These are phyloP conservation scores for rapeseed (Brassica napus) DNA, from an alignment of 345 rosid genomes.

Conservation along the genomic window Da-Ae NC_063449.1:30243501-30244000, in stretches of 20 bases:
- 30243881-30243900: constrained; percentile 85
- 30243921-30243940: constrained; percentile 78
- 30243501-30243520: constrained; percentile 86
- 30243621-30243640: constrained; percentile 86
- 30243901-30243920: constrained; percentile 79
- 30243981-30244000: background rate
- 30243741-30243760: constrained; percentile 76
- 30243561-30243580: constrained; percentile 84
- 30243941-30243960: constrained; percentile 92
- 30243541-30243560: constrained; percentile 79
- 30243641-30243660: constrained; percentile 96
- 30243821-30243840: constrained; percentile 89
- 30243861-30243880: constrained; percentile 79
- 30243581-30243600: constrained; percentile 89
- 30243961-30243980: background rate
- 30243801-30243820: constrained; percentile 81
- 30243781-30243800: constrained; percentile 83
- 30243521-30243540: constrained; percentile 98
- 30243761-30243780: constrained; percentile 90
- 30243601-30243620: constrained; percentile 83
- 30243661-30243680: constrained; percentile 72
- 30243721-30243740: constrained; percentile 80
- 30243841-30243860: constrained; percentile 64
- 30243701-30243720: constrained; percentile 91
- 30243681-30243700: constrained; percentile 78